Conservation (phyloP, 345 rosid genomes). For the Populus tremula region DNA sequence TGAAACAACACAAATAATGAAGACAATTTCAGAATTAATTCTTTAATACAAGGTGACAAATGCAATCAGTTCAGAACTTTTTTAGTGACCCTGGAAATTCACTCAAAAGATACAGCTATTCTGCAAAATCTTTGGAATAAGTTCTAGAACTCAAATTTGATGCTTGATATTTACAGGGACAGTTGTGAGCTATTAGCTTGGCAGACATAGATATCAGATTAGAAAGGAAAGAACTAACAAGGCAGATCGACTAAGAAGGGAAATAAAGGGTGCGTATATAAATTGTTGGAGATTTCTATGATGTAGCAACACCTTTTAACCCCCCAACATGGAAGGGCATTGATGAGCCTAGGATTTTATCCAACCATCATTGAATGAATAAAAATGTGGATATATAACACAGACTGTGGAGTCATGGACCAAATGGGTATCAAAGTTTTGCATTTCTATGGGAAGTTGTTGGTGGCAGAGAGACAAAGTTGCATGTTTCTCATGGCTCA, state of each 20-base stretch:
- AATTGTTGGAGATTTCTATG: neutral
- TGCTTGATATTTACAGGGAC: neutral
- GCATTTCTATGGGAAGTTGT: too few relatives aligned
- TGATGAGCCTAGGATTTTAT: too few relatives aligned
- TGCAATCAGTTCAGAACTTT: neutral
- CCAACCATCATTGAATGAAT: too few relatives aligned
- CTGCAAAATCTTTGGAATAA: neutral
- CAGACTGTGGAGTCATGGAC: too few relatives aligned
- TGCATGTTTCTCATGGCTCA: neutral
- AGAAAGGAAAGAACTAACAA: neutral
- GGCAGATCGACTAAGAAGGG: neutral
- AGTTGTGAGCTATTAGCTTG: neutral
- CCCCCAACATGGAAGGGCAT: too few relatives aligned
- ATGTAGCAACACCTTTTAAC: neutral
- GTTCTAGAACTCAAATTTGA: neutral
- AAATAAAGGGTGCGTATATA: neutral
- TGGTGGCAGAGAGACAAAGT: too few relatives aligned
- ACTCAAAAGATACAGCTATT: neutral
- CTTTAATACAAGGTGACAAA: neutral
- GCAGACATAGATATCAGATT: neutral
- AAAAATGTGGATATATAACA: too few relatives aligned
- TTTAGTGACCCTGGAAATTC: neutral
- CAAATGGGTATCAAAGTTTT: too few relatives aligned
- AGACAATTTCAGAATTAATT: neutral
- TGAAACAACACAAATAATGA: neutral